phyloP scores from a whole-genome alignment of 176 grass and related monocot species.

The Alopecurus myosuroides region DNA sequence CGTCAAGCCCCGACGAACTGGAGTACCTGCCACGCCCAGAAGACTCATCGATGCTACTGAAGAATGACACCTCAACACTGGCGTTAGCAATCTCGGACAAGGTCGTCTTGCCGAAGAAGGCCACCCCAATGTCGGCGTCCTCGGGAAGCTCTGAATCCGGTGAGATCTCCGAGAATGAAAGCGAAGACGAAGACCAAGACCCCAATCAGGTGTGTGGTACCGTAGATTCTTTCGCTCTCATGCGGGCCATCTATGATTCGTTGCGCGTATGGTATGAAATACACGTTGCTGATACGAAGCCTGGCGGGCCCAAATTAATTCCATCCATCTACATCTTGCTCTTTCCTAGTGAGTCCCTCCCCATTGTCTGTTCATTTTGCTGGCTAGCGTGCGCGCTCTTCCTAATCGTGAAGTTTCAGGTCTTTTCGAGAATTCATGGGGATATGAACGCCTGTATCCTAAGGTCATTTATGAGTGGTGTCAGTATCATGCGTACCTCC shows the following conservation, averaged over 20 bases:
- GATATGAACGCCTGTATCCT: neutral
- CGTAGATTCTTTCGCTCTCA: neutral
- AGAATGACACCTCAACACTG: too few relatives aligned
- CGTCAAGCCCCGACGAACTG: slow-evolving; percentile 53
- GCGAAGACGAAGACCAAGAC: neutral
- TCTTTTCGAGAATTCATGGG: neutral
- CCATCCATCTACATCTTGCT: neutral
- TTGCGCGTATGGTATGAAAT: neutral
- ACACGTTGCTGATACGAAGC: neutral
- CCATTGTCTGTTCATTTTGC: neutral
- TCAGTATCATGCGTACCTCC: neutral
- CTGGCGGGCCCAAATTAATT: neutral
- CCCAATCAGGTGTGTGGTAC: neutral
- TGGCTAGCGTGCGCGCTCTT: neutral
- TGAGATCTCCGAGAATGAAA: neutral
- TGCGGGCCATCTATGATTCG: neutral
- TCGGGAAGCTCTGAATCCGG: neutral
- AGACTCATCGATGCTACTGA: too few relatives aligned
- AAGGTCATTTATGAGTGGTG: neutral
- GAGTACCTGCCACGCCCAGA: too few relatives aligned
- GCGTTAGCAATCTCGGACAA: neutral
- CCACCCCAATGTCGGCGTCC: neutral
- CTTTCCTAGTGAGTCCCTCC: neutral
- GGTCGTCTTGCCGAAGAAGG: neutral
- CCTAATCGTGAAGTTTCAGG: neutral